Evolutionary conservation across 2,329 filamentous ascomycete genomes (phyloP), one percentile per base, ranked within the genome.

Genomic region (Scedosporium aurantiacum): DNA sequence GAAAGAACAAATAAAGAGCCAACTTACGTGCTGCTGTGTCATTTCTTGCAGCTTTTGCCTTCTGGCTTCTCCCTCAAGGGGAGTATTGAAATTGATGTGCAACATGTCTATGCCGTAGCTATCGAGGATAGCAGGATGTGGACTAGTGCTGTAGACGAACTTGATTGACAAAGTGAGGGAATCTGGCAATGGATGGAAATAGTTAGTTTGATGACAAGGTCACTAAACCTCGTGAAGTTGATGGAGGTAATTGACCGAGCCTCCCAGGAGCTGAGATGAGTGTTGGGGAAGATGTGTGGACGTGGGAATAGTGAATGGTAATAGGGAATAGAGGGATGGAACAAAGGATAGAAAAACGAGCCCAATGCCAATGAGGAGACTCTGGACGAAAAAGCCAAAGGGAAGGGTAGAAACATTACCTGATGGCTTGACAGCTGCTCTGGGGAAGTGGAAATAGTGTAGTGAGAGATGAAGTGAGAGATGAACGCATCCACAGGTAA

Each of bases 61-160:
- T 3, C 74, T 71, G 55, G 72, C 72, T 63, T 68, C 65, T 41
- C 72, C 74, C 3, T 70, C 68, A 0, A 75, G 70, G n/a, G 74
- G 73, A 25, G 72, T 70, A n/a, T 70, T 71, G 59, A 75, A 75
- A 67, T 75, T 71, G 60, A 75, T 71, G 12, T 72, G 72, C 50
- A 75, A 63, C 73, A 74, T 74, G 27, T n/a, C 40, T 23, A 27
- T 25, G 28, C 25, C 43, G 7, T 14, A 47, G 21, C 50, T 23
- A 23, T 21, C 50, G 16, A 18, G 12, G 50, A 54, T 54, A 54
- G 18, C 21, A 54, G 50, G 50, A 54, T 3, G 12, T 23, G 8
- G 50, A 12, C 18, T 47, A 37, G 12, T 37, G 32, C 32, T 37
- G 32, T 4, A 4, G 32, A 37, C 14, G 32, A 10, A 37, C 10